Base-by-base conservation (phyloP, 2,329 filamentous ascomycete genomes). In the Pseudogymnoascus sp. region DNA sequence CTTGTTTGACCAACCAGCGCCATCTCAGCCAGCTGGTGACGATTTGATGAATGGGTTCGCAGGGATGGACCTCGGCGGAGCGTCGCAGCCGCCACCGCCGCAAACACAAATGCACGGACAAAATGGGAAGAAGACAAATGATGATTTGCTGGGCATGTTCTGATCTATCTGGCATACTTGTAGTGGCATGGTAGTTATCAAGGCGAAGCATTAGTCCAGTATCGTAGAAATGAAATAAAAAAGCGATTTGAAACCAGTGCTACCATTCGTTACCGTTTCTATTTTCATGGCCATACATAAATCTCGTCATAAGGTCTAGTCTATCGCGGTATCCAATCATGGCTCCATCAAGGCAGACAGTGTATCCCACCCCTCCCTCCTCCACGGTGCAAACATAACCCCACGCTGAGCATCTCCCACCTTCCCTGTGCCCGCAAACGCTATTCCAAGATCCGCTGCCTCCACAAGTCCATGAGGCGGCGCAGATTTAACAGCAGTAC, bases 311-410 rank as follows among this genome's bases (percentile, higher is more conserved):
- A 53, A 35, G 33, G 47, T 35, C 47, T 53, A 53, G 28, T 53
- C 47, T 53, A 53, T 14, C 28, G 1, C 33, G n/a, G 1, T 53
- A 14, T 15, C 14, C 47, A 38, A 43, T 62, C 57, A 37, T 2
- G 20, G 28, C 57, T 47, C 53, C 14, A 38, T 28, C 57, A 59
- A 33, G 38, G 43, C 41, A 47, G 61, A 61, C 53, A 72, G 65
- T 50, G 62, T 63, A 35, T 65, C 63, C 71, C 71, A 73, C 1
- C 69, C 67, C 11, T 63, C 60, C 9, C 39, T 62, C 47, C 57
- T 66, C 92, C 93, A 97, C 5, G 94, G 94, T 37, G 92, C 90
- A 66, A 95, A 73, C 73, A 94, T 82, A 50, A 91, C 82, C 6
- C 88, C 87, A 65, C 82, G 83, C 73, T 96, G 88, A 20, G 89